Base-by-base conservation (phyloP, 768 basidiomycete genomes). In the Dacryopinax primogenitus region DNA sequence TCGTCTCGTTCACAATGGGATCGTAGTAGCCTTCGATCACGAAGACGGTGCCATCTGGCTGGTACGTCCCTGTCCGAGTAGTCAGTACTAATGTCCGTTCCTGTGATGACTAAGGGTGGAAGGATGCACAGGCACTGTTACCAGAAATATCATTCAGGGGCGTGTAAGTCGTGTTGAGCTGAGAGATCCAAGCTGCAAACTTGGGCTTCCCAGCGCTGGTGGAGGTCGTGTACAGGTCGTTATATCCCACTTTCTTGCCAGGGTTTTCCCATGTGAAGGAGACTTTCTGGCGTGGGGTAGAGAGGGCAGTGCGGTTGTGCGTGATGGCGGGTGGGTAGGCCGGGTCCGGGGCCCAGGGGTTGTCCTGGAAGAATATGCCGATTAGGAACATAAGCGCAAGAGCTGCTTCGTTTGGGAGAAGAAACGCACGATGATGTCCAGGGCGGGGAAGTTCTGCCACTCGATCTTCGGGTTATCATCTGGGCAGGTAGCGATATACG, bases 81-180 rank as follows among this genome's bases (percentile, higher is more conserved):
- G 66, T 66, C 70, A 69, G n/a, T 37, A 12, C 45, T 15, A 39
- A 39, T 39, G n/a, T 39, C 37, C 11, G n/a, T 39, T 7, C 12
- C 13, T 23, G n/a, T 47, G 45, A 26, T 30, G 51, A 4, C 9
- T 15, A 58, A 6, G 51, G 18, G 51, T 3, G 51, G 26, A 18
- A 58, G 51, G 26, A 58, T 30, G 51, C 51, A 58, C 51, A 58
- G 18, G 51, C 51, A 58, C 51, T 32, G 11, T 32, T 77, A 21
- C 76, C 77, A 64, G 75, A 74, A 64, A 78, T 58, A 6, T 13
- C 26, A 21, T 58, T 9, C 33, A 86, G 74, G 0, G 80, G 77
- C 3, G 81, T 80, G 75, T 80, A 85, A 3, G 84, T 85, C 12
- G 77, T 78, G 76, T 85, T 86, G 63, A 85, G 73, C 71, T 86